Percentiles rank a stretch among this genome's conserved stretches.
These are phyloP conservation scores for Massarina eburnea DNA, from an alignment of 2,329 filamentous ascomycete genomes.

Conservation along the genomic window DNA sequence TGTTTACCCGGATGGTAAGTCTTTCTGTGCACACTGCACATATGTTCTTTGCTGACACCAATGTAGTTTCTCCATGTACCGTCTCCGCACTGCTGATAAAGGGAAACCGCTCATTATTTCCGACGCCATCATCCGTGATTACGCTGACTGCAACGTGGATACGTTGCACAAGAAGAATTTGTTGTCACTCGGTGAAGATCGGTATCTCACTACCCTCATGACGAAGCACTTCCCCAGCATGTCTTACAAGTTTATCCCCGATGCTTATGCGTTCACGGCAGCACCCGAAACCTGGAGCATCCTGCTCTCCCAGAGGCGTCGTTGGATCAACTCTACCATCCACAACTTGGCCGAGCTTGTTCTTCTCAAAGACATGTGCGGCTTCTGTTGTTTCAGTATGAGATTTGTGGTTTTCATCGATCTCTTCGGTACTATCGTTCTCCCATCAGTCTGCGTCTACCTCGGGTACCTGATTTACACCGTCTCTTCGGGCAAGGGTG, in stretches of 20 bases:
- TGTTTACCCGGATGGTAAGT: constrained; percentile 98
- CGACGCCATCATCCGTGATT: constrained; percentile 83
- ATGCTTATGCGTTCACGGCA: constrained; percentile 90
- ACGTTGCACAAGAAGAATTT: constrained; percentile 96
- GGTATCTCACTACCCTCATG: constrained; percentile 96
- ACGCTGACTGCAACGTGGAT: constrained; percentile 85
- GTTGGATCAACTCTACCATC: constrained; percentile 99
- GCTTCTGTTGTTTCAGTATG: constrained; percentile 99
- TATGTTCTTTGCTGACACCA: constrained; percentile 16
- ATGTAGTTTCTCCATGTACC: constrained; percentile 96
- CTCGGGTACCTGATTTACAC: constrained; percentile 84
- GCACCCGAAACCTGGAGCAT: constrained; percentile 94
- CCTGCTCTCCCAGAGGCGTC: constrained; percentile 92
- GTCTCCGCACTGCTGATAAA: constrained; percentile 88
- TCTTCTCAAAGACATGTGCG: constrained; percentile 88
- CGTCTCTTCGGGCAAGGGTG: constrained; percentile 67
- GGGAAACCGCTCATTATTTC: constrained; percentile 93
- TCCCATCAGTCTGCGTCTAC: constrained; percentile 86
- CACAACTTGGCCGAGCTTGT: constrained; percentile 94
- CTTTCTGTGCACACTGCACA: not conserved
- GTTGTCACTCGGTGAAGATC: constrained; percentile 91
- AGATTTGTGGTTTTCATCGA: constrained; percentile 95
- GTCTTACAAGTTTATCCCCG: constrained; percentile 93
- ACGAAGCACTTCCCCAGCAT: constrained; percentile 95
- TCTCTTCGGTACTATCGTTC: constrained; percentile 86